These are phyloP conservation scores for Knufia petricola DNA, from an alignment of 2,329 filamentous ascomycete genomes.

Conservation along the genomic window DNA sequence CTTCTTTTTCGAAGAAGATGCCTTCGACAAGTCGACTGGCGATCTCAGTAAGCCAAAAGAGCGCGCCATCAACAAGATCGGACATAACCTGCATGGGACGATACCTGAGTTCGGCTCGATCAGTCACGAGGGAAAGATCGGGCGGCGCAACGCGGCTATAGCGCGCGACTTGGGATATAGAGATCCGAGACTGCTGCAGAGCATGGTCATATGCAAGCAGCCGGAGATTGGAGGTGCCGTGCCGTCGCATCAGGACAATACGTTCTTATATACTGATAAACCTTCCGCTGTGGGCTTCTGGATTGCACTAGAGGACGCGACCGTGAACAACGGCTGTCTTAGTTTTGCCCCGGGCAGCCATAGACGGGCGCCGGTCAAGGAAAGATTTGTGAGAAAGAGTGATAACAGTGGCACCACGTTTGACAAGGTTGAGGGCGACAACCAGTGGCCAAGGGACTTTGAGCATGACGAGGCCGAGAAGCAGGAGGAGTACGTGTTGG, in stretches of 20 bases:
- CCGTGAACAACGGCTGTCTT: conserved; percentile 74
- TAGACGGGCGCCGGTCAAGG: conserved; percentile 57
- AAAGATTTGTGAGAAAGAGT: conserved; percentile 62
- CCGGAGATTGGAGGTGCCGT: conserved; percentile 90
- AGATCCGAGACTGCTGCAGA: conserved; percentile 74
- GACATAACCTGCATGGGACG: conserved; percentile 63
- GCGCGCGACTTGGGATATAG: conserved; percentile 62
- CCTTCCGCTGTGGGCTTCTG: conserved; percentile 90
- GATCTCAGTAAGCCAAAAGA: conserved; percentile 67
- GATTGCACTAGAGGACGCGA: conserved; percentile 93
- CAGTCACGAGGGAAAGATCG: conserved; percentile 38
- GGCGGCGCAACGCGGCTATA: conserved; percentile 48
- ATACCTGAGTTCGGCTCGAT: conserved; percentile 55
- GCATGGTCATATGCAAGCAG: conserved; percentile 98
- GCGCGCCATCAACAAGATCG: conserved; percentile 80
- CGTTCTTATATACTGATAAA: conserved; percentile 82
- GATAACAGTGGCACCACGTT: conserved; percentile 55
- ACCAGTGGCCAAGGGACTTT: conserved; percentile 50
- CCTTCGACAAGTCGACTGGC: conserved; percentile 56
- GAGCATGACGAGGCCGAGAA: conserved; percentile 31
- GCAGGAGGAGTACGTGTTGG: conserved; percentile 59
- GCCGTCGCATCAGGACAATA: conserved; percentile 82
- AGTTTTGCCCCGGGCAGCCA: conserved; percentile 80
- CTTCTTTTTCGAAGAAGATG: conserved; percentile 96
- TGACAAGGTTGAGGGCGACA: conserved; percentile 49